Base-by-base conservation (phyloP, 768 basidiomycete species). In the Pleurotus tuber-regium region DNA sequence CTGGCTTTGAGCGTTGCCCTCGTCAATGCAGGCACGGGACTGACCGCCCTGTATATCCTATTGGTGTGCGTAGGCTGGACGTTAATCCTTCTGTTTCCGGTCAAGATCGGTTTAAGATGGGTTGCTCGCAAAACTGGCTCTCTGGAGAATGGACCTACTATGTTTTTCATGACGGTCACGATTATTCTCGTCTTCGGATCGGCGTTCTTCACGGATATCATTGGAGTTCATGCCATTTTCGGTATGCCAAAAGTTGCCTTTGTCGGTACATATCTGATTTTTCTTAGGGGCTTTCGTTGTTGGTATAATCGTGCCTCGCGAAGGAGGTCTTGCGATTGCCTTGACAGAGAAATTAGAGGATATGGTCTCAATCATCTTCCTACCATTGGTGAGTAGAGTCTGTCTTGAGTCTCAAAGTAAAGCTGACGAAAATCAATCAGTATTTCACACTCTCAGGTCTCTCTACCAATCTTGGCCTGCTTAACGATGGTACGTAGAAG, bases 301-400 rank as follows among this genome's bases (percentile, higher is more conserved):
- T 1, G 94, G 88, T 1, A 64, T 89, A 39, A 79, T 87, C 50
- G 86, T 98, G 6, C 96, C 97, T 2, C 83, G 92, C 24, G 87
- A 94, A 60, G 90, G 91, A 2, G 88, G 88, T 2, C 83, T 99
- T 29, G 83, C 88, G 0, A 90, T 94, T 46, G 76, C 85, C 0
- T 71, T 98, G n/a, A 93, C 91, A 0, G 92, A 96, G 60, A 98
- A 96, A 62, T 71, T 98, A n/a, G 97, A 99, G 69, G 96, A 98
- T 68, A 84, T 96, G 79, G 89, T 95, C 2, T 70, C 89, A 0
- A 86, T 95, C 53, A 84, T 95, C 38, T 95, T 97, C 69, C 70
- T 97, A 10, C 94, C 94, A 3, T 71, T 96, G 44, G 89, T 91
- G 61, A 54, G 76, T 66, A 8, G 25, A 31, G 50, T 16, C 25